phyloP scores from a whole-genome alignment of 768 basidiomycete species.

The Lactifluus volemus region DNA sequence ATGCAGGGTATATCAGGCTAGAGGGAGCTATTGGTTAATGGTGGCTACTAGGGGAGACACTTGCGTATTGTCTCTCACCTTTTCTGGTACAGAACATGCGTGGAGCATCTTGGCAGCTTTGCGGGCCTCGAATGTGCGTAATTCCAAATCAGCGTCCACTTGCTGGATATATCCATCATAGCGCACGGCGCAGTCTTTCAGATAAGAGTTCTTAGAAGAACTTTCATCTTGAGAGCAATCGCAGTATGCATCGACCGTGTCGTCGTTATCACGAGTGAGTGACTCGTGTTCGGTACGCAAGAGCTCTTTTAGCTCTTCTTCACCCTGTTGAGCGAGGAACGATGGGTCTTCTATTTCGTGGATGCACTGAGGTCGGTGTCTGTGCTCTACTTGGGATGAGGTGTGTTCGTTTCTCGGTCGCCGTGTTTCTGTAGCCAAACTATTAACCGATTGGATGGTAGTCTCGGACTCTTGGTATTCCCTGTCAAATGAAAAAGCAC shows the following conservation, averaged over 20 bases:
- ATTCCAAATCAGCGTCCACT: slow-evolving; percentile 44
- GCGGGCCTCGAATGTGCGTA: slow-evolving; percentile 35
- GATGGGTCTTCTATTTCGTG: slow-evolving; percentile 42
- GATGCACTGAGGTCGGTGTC: slow-evolving; percentile 33
- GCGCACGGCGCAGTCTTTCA: slow-evolving; percentile 30
- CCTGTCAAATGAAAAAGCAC: slow-evolving; percentile 26
- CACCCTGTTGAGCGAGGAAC: slow-evolving; percentile 22
- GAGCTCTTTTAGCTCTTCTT: slow-evolving; percentile 10
- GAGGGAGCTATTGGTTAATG: background rate
- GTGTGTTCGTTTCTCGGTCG: background rate
- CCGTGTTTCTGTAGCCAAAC: slow-evolving; percentile 19
- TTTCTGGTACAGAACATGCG: background rate
- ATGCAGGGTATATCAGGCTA: background rate
- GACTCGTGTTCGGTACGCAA: slow-evolving; percentile 8
- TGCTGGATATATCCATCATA: slow-evolving; percentile 45
- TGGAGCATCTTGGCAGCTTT: background rate
- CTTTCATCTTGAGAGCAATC: slow-evolving; percentile 18
- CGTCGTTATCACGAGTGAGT: background rate
- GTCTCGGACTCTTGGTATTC: slow-evolving; percentile 30
- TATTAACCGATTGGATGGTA: slow-evolving; percentile 23
- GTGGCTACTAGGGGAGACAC: background rate
- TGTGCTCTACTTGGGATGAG: slow-evolving; percentile 1
- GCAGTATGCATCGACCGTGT: slow-evolving; percentile 17
- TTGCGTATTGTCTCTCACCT: background rate
- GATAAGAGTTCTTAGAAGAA: background rate